A percentile compares a stretch with the other conserved stretches of the same genome.
Conservation (phyloP, 2,329 filamentous ascomycete species). For the Cladosporium cucumerinum region DNA sequence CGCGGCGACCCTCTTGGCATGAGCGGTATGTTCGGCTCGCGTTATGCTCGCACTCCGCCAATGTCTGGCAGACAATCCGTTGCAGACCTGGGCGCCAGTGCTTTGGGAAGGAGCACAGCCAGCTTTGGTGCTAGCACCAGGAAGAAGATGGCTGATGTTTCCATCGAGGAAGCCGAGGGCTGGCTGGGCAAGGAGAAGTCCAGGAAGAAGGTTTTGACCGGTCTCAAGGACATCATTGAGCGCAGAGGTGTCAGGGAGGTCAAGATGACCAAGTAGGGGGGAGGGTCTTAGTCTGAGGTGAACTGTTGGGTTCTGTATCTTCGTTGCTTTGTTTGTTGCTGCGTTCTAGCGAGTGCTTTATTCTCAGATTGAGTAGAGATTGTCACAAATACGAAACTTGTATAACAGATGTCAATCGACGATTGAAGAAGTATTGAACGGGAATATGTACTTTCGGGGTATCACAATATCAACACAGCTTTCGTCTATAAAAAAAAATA, state of each 20-base stretch:
- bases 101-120: slow-evolving; percentile 26
- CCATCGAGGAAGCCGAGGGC: slow-evolving; percentile 39
- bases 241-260: slow-evolving; percentile 9
- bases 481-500: neutral
- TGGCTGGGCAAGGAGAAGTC: slow-evolving; percentile 34
- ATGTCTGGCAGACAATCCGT: slow-evolving; percentile 32
- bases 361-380: neutral
- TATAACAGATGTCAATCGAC: neutral
- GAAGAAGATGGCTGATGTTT: slow-evolving; percentile 41
- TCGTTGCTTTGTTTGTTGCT: neutral
- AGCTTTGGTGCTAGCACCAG: slow-evolving; percentile 30
- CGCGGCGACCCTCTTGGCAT: slow-evolving; percentile 36
- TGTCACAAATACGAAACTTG: slow-evolving; percentile 1
- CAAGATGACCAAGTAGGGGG: neutral
- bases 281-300: no score
- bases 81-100: slow-evolving; percentile 24
- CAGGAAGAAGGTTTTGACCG: slow-evolving; percentile 39
- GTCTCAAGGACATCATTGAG: slow-evolving; percentile 37
- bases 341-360: slow-evolving; percentile 2
- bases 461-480: slow-evolving; percentile 1
- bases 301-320: no score
- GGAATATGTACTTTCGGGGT: neutral
- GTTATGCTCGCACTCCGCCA: slow-evolving; percentile 30
- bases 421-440: neutral
- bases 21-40: slow-evolving; percentile 33